Conservation (phyloP, 2,329 filamentous ascomycete species). For the Achaetomium macrosporum region DNA sequence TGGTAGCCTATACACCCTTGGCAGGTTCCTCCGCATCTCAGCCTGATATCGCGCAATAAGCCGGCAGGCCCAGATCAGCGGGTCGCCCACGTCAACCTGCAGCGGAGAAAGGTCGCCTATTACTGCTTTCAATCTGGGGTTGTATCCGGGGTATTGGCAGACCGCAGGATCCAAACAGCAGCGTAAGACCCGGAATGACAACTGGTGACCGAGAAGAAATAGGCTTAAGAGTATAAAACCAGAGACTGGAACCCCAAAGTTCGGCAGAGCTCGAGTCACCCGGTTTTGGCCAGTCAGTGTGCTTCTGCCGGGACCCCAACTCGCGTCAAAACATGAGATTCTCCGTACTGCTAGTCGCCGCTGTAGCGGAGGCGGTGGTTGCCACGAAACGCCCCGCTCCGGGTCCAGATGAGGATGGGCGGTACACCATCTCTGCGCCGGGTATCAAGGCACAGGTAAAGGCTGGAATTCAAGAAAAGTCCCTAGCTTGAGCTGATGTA, state of each 20-base stretch:
- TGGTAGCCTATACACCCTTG: constrained; percentile 4
- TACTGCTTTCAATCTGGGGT: background rate
- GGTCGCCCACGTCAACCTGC: background rate
- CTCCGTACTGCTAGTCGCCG: constrained; percentile 18
- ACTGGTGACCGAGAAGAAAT: no score
- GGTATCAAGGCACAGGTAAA: constrained; percentile 37
- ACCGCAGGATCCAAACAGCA: no score
- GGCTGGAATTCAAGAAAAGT: background rate
- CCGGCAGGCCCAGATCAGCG: background rate
- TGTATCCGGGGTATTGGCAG: no score
- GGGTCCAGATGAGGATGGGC: constrained; percentile 29
- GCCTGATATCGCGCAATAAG: constrained; percentile 14
- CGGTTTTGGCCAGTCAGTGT: no score
- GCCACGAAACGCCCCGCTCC: constrained; percentile 5
- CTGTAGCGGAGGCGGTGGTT: constrained; percentile 17
- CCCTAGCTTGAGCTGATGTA: background rate
- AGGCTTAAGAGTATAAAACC: no score
- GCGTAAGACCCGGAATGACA: no score
- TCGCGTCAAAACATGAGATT: constrained; percentile 21
- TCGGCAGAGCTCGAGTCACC: no score
- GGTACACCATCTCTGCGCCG: constrained; percentile 32
- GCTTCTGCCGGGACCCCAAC: no score
- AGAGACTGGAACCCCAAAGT: no score
- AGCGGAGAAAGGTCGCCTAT: background rate
- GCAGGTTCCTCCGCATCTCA: constrained; percentile 12